A percentile compares a stretch with the other conserved stretches of the same genome.
Conservation (phyloP, 2,329 filamentous ascomycete genomes). For the Cercospora brassicicola region DNA sequence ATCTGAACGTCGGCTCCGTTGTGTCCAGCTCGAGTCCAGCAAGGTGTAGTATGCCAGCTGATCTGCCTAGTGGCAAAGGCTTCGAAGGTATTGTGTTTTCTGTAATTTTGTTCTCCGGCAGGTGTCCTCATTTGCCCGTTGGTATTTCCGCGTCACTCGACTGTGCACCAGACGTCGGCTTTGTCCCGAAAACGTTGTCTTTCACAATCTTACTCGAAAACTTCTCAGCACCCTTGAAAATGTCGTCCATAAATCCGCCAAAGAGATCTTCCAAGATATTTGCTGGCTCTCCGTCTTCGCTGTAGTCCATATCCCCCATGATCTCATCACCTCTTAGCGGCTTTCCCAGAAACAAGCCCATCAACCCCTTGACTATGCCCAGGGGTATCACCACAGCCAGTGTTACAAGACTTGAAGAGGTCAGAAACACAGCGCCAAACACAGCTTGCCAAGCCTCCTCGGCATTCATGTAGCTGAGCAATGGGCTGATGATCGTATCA, state of each 20-base stretch:
- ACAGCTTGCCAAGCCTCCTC: conserved; percentile 9
- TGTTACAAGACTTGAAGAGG: no score
- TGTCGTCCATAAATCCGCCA: not conserved
- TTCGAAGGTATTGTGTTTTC: no score
- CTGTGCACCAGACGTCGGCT: not conserved
- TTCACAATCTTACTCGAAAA: not conserved
- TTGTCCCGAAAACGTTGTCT: not conserved
- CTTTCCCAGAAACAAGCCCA: conserved; percentile 17
- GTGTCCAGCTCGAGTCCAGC: no score
- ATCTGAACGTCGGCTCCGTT: no score
- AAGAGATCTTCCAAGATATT: not conserved
- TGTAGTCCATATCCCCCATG: conserved; percentile 9
- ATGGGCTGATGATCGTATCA: conserved; percentile 19
- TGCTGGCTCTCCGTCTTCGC: not conserved
- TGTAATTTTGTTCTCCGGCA: no score
- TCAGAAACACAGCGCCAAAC: no score
- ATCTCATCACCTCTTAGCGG: conserved; percentile 22
- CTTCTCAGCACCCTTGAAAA: not conserved
- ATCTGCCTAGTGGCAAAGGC: no score
- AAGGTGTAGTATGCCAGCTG: no score
- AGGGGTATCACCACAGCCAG: no score
- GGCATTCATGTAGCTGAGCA: conserved; percentile 2
- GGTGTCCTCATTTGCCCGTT: not conserved
- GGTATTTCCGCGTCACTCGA: not conserved
- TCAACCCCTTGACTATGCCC: no score